Conservation (phyloP, 1,284 basidiomycete species). For the Ceratobasidium sp. region DNA sequence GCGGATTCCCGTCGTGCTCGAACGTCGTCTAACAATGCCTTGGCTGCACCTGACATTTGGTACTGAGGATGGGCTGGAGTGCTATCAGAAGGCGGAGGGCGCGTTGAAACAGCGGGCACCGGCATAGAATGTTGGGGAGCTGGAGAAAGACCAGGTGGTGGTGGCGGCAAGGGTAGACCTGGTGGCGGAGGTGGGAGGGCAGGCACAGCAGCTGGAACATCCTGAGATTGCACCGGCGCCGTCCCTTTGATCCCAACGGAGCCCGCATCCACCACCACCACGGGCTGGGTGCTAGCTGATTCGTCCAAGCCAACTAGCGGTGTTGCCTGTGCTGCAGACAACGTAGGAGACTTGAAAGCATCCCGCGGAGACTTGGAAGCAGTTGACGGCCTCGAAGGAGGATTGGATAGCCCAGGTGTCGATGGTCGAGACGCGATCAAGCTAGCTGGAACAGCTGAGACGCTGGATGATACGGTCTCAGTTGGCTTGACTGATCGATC, state of each 20-base stretch:
- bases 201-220: conserved; percentile 54
- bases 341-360: conserved; percentile 30
- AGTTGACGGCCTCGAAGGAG: conserved; percentile 42
- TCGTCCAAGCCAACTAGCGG: conserved; percentile 33
- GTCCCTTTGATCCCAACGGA: conserved; percentile 43
- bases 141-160: conserved; percentile 68
- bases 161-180: conserved; percentile 61
- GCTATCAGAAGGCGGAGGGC: conserved; percentile 42
- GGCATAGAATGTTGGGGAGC: conserved; percentile 21
- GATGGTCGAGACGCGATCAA: conserved; percentile 66
- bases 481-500: conserved; percentile 33
- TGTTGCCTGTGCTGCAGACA: conserved; percentile 49
- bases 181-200: conserved; percentile 47
- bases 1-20: conserved; percentile 75
- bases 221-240: conserved; percentile 51
- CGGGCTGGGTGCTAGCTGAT: neutral
- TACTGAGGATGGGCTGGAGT: conserved; percentile 60
- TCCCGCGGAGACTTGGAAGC: conserved; percentile 40
- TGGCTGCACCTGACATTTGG: conserved; percentile 86
- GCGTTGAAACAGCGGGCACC: conserved; percentile 61
- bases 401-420: conserved; percentile 58
- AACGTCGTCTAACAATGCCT: conserved; percentile 85
- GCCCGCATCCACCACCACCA: conserved; percentile 46
- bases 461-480: conserved; percentile 15
- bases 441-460: conserved; percentile 18